Percentiles rank a stretch among this genome's conserved stretches.
Conservation (phyloP, 768 basidiomycete species). For the Ephemerocybe angulata region DNA sequence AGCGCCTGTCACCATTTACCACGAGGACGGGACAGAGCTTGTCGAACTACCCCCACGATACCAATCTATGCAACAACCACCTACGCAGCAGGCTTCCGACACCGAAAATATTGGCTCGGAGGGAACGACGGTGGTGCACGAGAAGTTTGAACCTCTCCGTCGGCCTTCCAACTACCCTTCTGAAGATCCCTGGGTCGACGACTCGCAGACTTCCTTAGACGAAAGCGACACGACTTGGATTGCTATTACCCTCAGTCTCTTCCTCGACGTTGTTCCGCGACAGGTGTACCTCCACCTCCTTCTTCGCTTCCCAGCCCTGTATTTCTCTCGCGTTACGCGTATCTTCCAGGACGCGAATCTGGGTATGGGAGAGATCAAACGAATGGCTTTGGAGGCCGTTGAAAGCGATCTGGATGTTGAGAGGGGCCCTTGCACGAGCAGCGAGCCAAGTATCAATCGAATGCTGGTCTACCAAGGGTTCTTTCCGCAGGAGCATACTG, state of each 20-base stretch:
- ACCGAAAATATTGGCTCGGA: too few relatives aligned
- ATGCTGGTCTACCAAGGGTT: too few relatives aligned
- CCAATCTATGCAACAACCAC: too few relatives aligned
- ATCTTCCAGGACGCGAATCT: constrained; percentile 66
- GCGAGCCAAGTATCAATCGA: too few relatives aligned
- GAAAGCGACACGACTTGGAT: too few relatives aligned
- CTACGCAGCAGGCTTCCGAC: too few relatives aligned
- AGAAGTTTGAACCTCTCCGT: too few relatives aligned
- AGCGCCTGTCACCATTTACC: constrained; percentile 56
- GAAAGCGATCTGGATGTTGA: not conserved
- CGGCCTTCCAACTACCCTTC: too few relatives aligned
- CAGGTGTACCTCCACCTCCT: constrained; percentile 36
- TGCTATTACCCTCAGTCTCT: not conserved
- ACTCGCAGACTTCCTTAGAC: too few relatives aligned
- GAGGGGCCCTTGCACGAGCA: too few relatives aligned
- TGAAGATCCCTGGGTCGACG: too few relatives aligned
- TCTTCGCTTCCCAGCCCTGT: constrained; percentile 56
- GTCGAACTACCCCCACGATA: constrained; percentile 61
- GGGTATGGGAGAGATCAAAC: constrained; percentile 51
- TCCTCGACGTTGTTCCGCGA: constrained; percentile 18
- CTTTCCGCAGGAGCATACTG: not conserved
- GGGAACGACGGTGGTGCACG: too few relatives aligned
- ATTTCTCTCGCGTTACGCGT: constrained; percentile 63
- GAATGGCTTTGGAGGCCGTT: constrained; percentile 27
- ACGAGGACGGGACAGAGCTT: constrained; percentile 50